Evolutionary conservation across 1,284 basidiomycete species (phyloP).

Genomic region (Sporisorium sorghi): DNA sequence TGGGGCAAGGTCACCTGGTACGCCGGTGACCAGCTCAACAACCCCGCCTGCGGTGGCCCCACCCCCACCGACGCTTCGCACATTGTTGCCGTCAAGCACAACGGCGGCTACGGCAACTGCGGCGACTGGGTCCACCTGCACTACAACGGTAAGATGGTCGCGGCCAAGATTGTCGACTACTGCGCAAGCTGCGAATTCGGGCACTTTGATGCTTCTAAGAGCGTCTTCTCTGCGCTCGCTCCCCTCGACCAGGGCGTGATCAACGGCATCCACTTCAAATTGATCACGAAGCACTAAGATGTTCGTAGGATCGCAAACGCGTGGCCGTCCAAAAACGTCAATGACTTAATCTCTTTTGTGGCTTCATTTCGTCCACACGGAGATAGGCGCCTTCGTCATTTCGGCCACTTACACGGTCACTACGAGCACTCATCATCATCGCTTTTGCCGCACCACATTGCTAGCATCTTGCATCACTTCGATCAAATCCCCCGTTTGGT

Average conservation of each 20-base stretch:
- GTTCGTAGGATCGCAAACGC: neutral
- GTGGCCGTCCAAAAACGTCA: neutral
- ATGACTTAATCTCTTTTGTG: neutral
- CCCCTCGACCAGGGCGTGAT: constrained; percentile 57
- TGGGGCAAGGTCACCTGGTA: constrained; percentile 62
- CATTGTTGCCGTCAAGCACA: constrained; percentile 58
- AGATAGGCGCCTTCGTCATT: no score
- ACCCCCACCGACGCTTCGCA: constrained; percentile 54
- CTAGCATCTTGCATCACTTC: neutral
- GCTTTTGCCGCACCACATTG: no score
- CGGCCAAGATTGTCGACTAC: constrained; percentile 58
- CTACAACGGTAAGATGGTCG: constrained; percentile 61
- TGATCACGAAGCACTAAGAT: constrained; percentile 47
- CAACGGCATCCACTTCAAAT: constrained; percentile 51
- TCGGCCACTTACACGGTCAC: neutral
- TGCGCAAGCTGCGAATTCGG: constrained; percentile 56
- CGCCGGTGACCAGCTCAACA: constrained; percentile 55
- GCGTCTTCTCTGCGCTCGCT: constrained; percentile 61
- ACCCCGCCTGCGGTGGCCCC: constrained; percentile 64
- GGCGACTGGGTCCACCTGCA: constrained; percentile 61
- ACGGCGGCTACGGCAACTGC: constrained; percentile 59
- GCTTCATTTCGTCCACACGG: no score
- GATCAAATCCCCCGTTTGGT: neutral
- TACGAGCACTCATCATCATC: neutral
- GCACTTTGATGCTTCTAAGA: constrained; percentile 57